These are phyloP conservation scores for Penicillium soppii DNA, from an alignment of 495 filamentous ascomycete genomes.

Conservation along the genomic window DNA sequence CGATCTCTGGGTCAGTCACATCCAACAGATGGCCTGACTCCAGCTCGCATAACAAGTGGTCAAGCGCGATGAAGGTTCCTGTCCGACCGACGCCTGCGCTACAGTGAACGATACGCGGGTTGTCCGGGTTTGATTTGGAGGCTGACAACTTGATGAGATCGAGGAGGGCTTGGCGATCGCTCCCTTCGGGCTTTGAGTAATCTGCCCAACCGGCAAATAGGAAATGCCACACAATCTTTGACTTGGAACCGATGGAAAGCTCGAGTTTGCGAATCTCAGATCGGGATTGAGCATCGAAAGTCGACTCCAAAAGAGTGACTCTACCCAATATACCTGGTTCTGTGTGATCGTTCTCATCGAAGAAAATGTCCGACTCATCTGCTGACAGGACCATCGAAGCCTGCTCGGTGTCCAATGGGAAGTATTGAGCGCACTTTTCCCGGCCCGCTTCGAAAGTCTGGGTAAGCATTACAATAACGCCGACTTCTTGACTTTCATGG, in stretches of 20 bases:
- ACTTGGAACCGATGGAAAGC: slow-evolving; percentile 54
- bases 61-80: slow-evolving; percentile 93
- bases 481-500: slow-evolving; percentile 74
- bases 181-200: slow-evolving; percentile 79
- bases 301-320: slow-evolving; percentile 50
- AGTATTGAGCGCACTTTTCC: slow-evolving; percentile 94
- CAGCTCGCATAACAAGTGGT: slow-evolving; percentile 81
- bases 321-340: slow-evolving; percentile 28
- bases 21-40: slow-evolving; percentile 66
- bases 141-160: slow-evolving; percentile 74
- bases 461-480: slow-evolving; percentile 94
- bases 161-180: slow-evolving; percentile 75
- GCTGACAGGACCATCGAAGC: slow-evolving; percentile 62
- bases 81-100: slow-evolving; percentile 92
- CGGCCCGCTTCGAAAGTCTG: slow-evolving; percentile 77
- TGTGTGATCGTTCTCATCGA: slow-evolving; percentile 23
- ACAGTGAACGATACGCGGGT: slow-evolving; percentile 89
- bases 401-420: slow-evolving; percentile 60
- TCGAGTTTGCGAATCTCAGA: slow-evolving; percentile 57
- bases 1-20: slow-evolving; percentile 41
- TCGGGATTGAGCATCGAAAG: slow-evolving; percentile 45
- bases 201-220: slow-evolving; percentile 94
- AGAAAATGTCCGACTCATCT: slow-evolving; percentile 38
- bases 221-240: slow-evolving; percentile 81
- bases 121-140: slow-evolving; percentile 64